phyloP scores from a whole-genome alignment of 352 stramenopile genomes.

The Globisporangium cederbergense region DNA sequence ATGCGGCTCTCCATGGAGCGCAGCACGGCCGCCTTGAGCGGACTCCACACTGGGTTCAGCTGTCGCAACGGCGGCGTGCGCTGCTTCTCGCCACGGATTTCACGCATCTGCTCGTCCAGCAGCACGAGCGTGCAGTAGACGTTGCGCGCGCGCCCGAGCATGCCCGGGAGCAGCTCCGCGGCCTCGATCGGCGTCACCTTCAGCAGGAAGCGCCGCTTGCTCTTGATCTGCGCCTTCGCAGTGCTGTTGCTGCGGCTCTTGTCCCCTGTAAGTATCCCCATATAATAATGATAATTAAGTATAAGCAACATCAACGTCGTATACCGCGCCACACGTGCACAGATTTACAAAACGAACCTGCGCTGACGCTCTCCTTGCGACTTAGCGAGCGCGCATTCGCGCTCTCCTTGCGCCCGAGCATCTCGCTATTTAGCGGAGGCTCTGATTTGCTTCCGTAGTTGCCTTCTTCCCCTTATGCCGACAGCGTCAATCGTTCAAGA shows the following conservation, averaged over 20 bases:
- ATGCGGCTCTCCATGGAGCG: constrained; percentile 73
- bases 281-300: not conserved
- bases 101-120: constrained; percentile 76
- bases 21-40: constrained; percentile 75
- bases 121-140: constrained; percentile 83
- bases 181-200: constrained; percentile 87
- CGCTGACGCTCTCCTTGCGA: constrained; percentile 15
- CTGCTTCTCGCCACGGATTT: constrained; percentile 88
- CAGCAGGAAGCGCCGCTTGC: constrained; percentile 74
- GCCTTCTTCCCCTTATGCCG: not conserved
- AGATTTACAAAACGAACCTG: not conserved
- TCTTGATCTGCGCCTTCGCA: constrained; percentile 51
- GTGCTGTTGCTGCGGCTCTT: constrained; percentile 17
- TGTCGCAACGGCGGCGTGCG: constrained; percentile 66
- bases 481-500: not conserved
- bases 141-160: constrained; percentile 58
- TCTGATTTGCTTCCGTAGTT: too few species aligned
- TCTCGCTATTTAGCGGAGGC: not conserved
- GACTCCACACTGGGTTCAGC: constrained; percentile 74
- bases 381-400: constrained; percentile 14
- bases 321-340: not conserved
- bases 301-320: not conserved
- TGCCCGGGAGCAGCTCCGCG: constrained; percentile 57
- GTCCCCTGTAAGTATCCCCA: not conserved
- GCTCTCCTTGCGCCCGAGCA: constrained; percentile 17